Evolutionary conservation across 2,329 filamentous ascomycete genomes (phyloP).

Genomic region (Emergomyces orientalis): DNA sequence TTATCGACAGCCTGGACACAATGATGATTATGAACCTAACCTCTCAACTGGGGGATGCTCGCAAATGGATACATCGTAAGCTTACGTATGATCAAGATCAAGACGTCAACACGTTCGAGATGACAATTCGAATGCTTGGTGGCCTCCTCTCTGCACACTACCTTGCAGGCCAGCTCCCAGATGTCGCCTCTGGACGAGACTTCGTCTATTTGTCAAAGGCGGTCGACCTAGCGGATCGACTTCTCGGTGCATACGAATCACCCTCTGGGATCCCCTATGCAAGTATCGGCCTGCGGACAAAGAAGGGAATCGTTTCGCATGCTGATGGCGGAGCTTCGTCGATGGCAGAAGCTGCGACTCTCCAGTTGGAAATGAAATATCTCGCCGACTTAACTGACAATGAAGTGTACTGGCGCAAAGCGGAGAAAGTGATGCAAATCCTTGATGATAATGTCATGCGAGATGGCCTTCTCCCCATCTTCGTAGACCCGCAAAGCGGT

Average conservation of each 20-base stretch:
- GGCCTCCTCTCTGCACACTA: slow-evolving; percentile 90
- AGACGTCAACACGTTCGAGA: slow-evolving; percentile 96
- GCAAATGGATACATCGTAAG: slow-evolving; percentile 76
- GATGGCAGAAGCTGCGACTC: slow-evolving; percentile 81
- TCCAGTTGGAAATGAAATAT: slow-evolving; percentile 97
- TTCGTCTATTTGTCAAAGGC: slow-evolving; percentile 85
- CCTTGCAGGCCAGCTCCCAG: slow-evolving; percentile 71
- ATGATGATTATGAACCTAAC: slow-evolving; percentile 98
- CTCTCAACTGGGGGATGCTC: slow-evolving; percentile 68
- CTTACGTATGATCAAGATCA: slow-evolving; percentile 85
- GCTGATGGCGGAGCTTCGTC: slow-evolving; percentile 80
- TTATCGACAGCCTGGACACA: slow-evolving; percentile 90
- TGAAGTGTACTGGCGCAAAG: slow-evolving; percentile 81
- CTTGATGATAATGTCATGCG: slow-evolving; percentile 71
- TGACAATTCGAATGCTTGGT: slow-evolving; percentile 93
- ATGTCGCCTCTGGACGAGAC: slow-evolving; percentile 79
- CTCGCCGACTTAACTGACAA: slow-evolving; percentile 91
- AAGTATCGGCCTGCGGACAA: slow-evolving; percentile 75
- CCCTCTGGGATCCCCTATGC: slow-evolving; percentile 79
- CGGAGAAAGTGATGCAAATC: slow-evolving; percentile 82
- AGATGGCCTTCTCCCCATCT: slow-evolving; percentile 87
- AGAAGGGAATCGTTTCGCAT: slow-evolving; percentile 69
- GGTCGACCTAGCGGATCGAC: slow-evolving; percentile 77
- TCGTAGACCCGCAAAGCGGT: slow-evolving; percentile 69
- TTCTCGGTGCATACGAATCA: slow-evolving; percentile 81